Evolutionary conservation across 108 stramenopile species (phyloP), one percentile per base, ranked within the genome.

Genomic region (Discostella stelligeroides): DNA sequence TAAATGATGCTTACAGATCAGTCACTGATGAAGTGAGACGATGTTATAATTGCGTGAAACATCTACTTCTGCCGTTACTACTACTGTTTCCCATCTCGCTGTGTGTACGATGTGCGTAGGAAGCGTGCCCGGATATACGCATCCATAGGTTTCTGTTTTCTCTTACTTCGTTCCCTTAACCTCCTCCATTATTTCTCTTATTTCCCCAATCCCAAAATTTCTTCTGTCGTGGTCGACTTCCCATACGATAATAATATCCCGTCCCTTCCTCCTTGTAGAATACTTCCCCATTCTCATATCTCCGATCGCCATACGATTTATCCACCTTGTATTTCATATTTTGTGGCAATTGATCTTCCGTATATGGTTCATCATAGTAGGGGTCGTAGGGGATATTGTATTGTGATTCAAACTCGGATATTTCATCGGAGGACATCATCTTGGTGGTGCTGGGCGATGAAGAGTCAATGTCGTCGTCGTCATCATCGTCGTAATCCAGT

Each of bases 361-460:
- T 76, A 64, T 91, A 94, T 27, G 92, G 92, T 74, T 94, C 92
- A 65, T 94, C 92, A 50, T 90, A 91, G 49, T 94, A 79, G 4
- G 77, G 77, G 62, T 79, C 77, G 39, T 91, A 94, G 27, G 89
- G 85, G 13, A 94, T 78, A 34, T 90, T 90, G 55, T 75, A 87
- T 48, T 79, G 83, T 20, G 76, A 58, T 43, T 79, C 77, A 47
- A 79, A 79, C 20, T 68, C 57, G 27, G 71, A 25, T 63, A 93
- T 90, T 70, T 90, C 88, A 13, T 86, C 83, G 66, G 86, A 86
- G 1, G 85, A 74, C 89, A 93, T n/a, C n/a, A n/a, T n/a, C n/a
- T n/a, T n/a, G n/a, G n/a, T 88, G 8, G 63, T 48, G 68, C 75
- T 68, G 9, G 41, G 50, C 40, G 80, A n/a, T n/a, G n/a, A n/a